These are phyloP conservation scores for Neocucurbitaria cava DNA, from an alignment of 2,329 filamentous ascomycete species.

Conservation along the genomic window DNA sequence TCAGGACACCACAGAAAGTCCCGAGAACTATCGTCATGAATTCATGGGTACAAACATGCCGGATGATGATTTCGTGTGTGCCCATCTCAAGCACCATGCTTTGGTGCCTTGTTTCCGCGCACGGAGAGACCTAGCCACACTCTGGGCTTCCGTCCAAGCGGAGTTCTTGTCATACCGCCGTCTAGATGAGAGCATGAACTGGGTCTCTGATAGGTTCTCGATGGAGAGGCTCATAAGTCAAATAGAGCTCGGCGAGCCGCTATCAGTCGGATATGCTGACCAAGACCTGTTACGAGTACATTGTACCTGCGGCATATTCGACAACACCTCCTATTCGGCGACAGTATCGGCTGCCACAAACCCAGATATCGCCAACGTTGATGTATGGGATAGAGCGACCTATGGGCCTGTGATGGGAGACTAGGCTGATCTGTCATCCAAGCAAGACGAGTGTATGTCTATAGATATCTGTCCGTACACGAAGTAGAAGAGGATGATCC, in stretches of 20 bases:
- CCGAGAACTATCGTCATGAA: not conserved
- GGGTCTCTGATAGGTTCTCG: slow-evolving; percentile 19
- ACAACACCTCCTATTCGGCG: not conserved
- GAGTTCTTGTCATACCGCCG: slow-evolving; percentile 50
- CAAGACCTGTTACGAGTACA: slow-evolving; percentile 9
- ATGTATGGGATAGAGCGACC: slow-evolving; percentile 18
- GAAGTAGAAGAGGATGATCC: too few relatives aligned
- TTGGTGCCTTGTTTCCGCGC: not conserved
- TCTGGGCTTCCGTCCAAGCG: slow-evolving; percentile 50
- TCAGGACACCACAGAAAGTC: not conserved
- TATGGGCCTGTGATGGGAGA: too few relatives aligned
- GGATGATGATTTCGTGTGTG: too few relatives aligned
- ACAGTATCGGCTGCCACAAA: slow-evolving; percentile 5
- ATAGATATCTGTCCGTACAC: too few relatives aligned
- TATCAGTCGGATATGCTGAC: slow-evolving; percentile 3
- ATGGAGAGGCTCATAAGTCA: slow-evolving; percentile 14
- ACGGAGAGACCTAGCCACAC: slow-evolving; percentile 5
- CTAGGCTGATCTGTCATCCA: too few relatives aligned
- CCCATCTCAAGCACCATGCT: too few relatives aligned
- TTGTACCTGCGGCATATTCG: slow-evolving; percentile 14
- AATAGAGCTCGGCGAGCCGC: not conserved
- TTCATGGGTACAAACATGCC: not conserved
- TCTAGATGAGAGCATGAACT: slow-evolving; percentile 30
- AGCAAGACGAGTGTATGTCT: too few relatives aligned
- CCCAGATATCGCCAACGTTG: slow-evolving; percentile 18